These are phyloP conservation scores for Stemphylium vesicarium DNA, from an alignment of 2,329 filamentous ascomycete species.

Conservation along the genomic window DNA sequence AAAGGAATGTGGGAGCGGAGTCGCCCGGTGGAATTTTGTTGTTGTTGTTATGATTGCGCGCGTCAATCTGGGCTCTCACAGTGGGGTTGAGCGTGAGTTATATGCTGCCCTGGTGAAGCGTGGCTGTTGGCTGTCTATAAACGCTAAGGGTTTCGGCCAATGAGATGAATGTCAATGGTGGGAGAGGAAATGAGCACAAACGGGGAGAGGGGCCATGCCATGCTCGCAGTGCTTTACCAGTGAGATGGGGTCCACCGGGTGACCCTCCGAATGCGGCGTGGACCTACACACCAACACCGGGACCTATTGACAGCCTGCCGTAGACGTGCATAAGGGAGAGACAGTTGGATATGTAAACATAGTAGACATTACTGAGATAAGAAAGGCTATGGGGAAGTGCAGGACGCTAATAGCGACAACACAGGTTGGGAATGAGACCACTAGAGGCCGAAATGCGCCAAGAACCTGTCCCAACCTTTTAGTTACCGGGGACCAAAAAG, in stretches of 20 bases:
- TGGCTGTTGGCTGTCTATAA: background rate
- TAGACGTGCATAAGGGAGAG: too few species aligned
- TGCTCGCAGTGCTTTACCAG: background rate
- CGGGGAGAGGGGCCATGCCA: background rate
- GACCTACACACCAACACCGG: background rate
- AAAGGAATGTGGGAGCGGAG: background rate
- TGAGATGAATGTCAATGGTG: background rate
- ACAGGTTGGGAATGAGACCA: too few species aligned
- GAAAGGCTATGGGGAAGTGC: too few species aligned
- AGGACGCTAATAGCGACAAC: too few species aligned
- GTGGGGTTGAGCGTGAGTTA: conserved; percentile 9
- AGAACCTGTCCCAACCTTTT: too few species aligned
- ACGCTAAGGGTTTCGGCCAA: background rate
- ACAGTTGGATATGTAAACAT: too few species aligned
- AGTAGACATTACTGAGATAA: too few species aligned
- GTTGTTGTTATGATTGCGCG: background rate
- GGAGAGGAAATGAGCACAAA: background rate
- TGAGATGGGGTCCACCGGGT: background rate
- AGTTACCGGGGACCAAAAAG: background rate
- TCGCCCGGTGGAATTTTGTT: background rate
- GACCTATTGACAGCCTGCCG: too few species aligned
- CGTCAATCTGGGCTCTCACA: background rate
- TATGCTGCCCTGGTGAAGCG: background rate
- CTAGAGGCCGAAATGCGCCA: too few species aligned
- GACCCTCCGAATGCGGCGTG: background rate